Evolutionary conservation across 2,329 filamentous ascomycete species (phyloP), one percentile per base, ranked within the genome.

Genomic region (Zalaria obscura): DNA sequence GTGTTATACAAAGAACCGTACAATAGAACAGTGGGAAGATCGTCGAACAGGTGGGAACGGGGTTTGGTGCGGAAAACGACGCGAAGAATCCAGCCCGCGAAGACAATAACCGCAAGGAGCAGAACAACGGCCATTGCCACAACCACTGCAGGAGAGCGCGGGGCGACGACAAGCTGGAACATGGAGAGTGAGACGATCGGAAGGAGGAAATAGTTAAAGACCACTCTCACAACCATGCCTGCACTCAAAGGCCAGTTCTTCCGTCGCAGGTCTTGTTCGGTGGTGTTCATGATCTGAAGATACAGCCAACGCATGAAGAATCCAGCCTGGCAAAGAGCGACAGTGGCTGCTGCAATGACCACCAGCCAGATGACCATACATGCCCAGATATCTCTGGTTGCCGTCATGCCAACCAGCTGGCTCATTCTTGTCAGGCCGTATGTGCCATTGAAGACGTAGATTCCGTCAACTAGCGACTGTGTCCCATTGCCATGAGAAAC

Each of bases 1-100:
- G 91, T 98, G 63, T 98, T 98, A 56, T 98, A 98, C 5, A 98
- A 68, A 4, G 91, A 86, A 0, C 91, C 91, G 52, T 94, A 96
- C 1, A 86, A 72, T 2, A 98, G 70, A 5, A 96, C 78, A 0
- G 86, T 95, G 5, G 86, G 78, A 38, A 98, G 70, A 54, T 96
- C 87, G 61, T 98, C 91, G 58, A 95, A 98, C 6, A 98, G 70
- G 50, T 86, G 82, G 2, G 86, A 83, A 46, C 87, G 80, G 4
- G 88, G 88, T 48, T 83, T 79, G 1, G 85, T 91, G 25, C 70
- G 76, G 43, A 81, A 77, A 52, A 96, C 89, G 39, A 93, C 69
- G 54, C 76, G 77, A 38, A 94, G 75, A 26, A 93, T 75, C 79
- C 87, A 94, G 27, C 68, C 69, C 2, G 82, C 77, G 57, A 88